Conservation (phyloP, 805 yeast genomes). For the Hanseniaspora lachancei region DNA sequence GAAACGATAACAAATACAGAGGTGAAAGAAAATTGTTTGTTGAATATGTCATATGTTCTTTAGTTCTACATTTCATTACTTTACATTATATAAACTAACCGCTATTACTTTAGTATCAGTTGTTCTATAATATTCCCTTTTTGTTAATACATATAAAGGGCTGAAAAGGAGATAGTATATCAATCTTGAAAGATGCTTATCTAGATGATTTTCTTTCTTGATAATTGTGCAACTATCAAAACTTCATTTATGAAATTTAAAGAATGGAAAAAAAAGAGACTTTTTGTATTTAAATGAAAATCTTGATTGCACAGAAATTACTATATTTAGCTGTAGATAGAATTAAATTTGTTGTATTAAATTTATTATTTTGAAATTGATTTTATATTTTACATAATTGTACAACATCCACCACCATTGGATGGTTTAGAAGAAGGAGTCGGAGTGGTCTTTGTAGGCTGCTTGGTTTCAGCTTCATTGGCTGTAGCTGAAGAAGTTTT, state of each 20-base stretch:
- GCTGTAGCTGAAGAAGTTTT: constrained; percentile 12
- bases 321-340: background rate
- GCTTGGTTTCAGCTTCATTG: background rate
- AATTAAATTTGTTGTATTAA: background rate
- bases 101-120: background rate
- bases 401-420: constrained; percentile 16
- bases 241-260: too few relatives aligned
- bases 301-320: background rate
- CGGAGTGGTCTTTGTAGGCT: background rate
- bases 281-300: background rate
- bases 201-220: too few relatives aligned
- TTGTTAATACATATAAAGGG: too few relatives aligned
- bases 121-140: too few relatives aligned
- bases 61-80: constrained; percentile 77
- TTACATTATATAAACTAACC: constrained; percentile 75
- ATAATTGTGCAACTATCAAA: too few relatives aligned
- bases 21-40: constrained; percentile 58
- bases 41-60: constrained; percentile 76
- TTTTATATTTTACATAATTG: constrained; percentile 6
- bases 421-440: background rate
- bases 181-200: too few relatives aligned
- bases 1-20: background rate
- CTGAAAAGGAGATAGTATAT: too few relatives aligned
- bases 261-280: background rate
- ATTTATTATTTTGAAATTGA: background rate